A percentile compares a stretch with the other conserved stretches of the same genome.
phyloP scores from a whole-genome alignment of 345 rosid species.

The Eutrema japonicum region DNA sequence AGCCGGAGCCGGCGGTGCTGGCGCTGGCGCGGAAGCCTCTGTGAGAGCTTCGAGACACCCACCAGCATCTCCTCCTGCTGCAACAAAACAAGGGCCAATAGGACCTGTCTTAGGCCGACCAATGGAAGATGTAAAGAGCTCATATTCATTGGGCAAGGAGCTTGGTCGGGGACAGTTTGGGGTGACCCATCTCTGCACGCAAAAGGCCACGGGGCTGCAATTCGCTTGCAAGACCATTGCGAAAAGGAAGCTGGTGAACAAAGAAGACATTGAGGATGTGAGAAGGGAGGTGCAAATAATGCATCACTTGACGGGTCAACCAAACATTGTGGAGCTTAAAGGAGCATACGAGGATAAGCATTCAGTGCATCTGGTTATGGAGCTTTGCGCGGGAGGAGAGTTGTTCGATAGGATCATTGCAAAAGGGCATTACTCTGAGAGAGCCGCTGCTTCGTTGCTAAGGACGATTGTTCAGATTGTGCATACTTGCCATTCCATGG shows the following conservation, averaged over 20 bases:
- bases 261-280: conserved; percentile 93
- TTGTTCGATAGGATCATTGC: conserved; percentile 89
- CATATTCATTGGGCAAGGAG: conserved; percentile 76
- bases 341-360: conserved; percentile 96
- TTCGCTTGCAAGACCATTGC: conserved; percentile 96
- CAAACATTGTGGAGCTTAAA: conserved; percentile 87
- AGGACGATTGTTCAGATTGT: conserved; percentile 86
- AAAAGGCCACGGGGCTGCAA: conserved; percentile 68
- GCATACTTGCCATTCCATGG: conserved; percentile 94
- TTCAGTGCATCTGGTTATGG: conserved; percentile 94
- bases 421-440: conserved; percentile 89
- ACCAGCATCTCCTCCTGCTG: conserved; percentile 44
- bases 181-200: conserved; percentile 80
- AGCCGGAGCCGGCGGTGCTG: conserved; percentile 18
- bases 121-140: conserved; percentile 82
- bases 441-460: conserved; percentile 86
- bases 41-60: conserved; percentile 34
- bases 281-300: conserved; percentile 92
- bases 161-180: conserved; percentile 94
- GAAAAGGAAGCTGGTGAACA: conserved; percentile 77
- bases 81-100: conserved; percentile 50
- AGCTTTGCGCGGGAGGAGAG: conserved; percentile 93
- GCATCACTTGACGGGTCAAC: conserved; percentile 91
- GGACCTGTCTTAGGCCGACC: conserved; percentile 90
- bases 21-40: conserved; percentile 20